Conservation (phyloP, 2,329 filamentous ascomycete genomes). For the Hypoxylon sp. region DNA sequence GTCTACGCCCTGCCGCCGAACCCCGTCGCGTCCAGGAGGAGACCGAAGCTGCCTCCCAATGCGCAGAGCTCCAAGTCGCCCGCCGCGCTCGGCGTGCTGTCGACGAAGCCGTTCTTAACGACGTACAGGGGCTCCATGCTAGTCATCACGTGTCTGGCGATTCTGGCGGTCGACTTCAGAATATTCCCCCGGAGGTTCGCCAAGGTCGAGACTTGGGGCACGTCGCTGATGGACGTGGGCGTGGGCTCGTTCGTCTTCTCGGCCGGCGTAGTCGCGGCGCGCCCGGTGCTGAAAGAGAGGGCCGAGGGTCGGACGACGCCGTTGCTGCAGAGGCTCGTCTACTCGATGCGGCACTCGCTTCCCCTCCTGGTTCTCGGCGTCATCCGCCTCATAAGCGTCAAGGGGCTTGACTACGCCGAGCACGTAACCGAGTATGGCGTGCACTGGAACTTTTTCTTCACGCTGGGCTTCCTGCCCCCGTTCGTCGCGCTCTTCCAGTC, state of each 20-base stretch:
- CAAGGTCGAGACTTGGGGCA: slow-evolving; percentile 99
- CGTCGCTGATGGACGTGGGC: slow-evolving; percentile 97
- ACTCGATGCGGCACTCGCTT: slow-evolving; percentile 79
- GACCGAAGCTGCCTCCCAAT: slow-evolving; percentile 57
- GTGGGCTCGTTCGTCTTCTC: slow-evolving; percentile 98
- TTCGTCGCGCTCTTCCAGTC: slow-evolving; percentile 87
- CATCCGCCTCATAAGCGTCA: slow-evolving; percentile 85
- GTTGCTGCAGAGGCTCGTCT: slow-evolving; percentile 65
- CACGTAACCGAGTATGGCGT: slow-evolving; percentile 98
- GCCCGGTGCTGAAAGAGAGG: slow-evolving; percentile 77
- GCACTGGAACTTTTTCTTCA: slow-evolving; percentile 99
- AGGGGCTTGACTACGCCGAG: slow-evolving; percentile 94
- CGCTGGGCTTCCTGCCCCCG: slow-evolving; percentile 84
- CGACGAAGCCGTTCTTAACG: slow-evolving; percentile 90
- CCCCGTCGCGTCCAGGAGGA: slow-evolving; percentile 55
- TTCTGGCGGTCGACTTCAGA: slow-evolving; percentile 95
- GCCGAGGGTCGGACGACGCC: slow-evolving; percentile 58
- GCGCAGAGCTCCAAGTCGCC: slow-evolving; percentile 49
- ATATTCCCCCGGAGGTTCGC: slow-evolving; percentile 94
- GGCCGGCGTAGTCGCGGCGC: slow-evolving; percentile 86
- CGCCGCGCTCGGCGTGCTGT: slow-evolving; percentile 61
- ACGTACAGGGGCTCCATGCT: slow-evolving; percentile 92
- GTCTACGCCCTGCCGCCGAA: slow-evolving; percentile 62
- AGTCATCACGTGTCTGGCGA: slow-evolving; percentile 86
- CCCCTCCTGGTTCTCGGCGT: slow-evolving; percentile 83